phyloP scores from a whole-genome alignment of 768 basidiomycete genomes.

The Russula olivacea region DNA sequence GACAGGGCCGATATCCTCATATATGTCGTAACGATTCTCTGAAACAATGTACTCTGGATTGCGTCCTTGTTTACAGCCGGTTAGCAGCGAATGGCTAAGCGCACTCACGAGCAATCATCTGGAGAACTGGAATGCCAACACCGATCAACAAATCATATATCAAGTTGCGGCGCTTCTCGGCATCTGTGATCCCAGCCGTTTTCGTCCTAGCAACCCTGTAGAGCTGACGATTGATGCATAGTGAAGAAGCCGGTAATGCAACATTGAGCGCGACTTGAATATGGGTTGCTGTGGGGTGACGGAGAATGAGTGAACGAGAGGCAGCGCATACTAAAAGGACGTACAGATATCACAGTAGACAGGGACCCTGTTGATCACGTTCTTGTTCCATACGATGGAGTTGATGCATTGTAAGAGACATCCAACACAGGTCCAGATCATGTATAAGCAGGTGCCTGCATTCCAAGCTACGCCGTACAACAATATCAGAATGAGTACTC shows the following conservation, averaged over 20 bases:
- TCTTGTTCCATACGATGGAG: conserved; percentile 62
- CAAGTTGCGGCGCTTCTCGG: neutral
- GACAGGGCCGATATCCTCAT: conserved; percentile 42
- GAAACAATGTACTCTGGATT: neutral
- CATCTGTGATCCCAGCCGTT: conserved; percentile 31
- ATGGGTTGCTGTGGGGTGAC: conserved; percentile 34
- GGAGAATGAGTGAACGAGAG: neutral
- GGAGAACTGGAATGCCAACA: no score
- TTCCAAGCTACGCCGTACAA: conserved; percentile 45
- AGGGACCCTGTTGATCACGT: conserved; percentile 41
- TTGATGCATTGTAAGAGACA: conserved; percentile 62
- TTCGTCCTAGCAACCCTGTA: conserved; percentile 35
- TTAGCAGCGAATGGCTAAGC: no score
- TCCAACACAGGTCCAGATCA: conserved; percentile 55
- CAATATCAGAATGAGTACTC: neutral
- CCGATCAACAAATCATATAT: no score
- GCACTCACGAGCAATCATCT: no score
- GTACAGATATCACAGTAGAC: conserved; percentile 54
- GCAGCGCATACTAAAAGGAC: conserved; percentile 22
- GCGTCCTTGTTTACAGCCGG: neutral
- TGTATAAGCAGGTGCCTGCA: conserved; percentile 66
- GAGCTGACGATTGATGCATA: conserved; percentile 31
- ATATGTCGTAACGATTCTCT: neutral
- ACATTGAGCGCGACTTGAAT: conserved; percentile 33
- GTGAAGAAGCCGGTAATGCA: conserved; percentile 36